phyloP scores from a whole-genome alignment of 148 eudicot species.

The Rhododendron ovatum region DNA sequence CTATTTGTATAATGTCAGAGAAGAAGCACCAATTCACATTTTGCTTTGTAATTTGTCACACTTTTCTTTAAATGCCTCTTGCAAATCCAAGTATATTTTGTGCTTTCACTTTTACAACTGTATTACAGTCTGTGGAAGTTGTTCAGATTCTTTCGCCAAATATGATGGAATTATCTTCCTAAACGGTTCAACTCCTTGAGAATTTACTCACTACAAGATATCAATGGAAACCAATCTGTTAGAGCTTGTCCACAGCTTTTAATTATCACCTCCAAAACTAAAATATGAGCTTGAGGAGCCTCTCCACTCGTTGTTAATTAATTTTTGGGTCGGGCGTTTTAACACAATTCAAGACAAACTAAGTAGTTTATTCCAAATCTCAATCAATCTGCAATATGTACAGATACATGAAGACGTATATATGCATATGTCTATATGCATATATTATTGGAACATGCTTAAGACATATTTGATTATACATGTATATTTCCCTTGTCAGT shows the following conservation, averaged over 20 bases:
- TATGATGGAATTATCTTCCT: neutral
- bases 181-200: neutral
- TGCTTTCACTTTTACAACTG: neutral
- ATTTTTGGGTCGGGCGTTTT: too few species aligned
- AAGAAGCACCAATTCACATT: neutral
- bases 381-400: neutral
- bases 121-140: neutral
- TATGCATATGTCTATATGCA: neutral
- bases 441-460: too few species aligned
- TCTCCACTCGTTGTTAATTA: neutral
- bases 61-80: neutral
- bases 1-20: neutral
- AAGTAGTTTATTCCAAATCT: neutral
- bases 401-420: neutral
- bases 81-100: neutral
- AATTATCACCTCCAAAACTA: neutral
- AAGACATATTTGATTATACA: too few species aligned
- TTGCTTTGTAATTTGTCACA: neutral
- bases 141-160: neutral
- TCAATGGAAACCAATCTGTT: neutral
- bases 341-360: neutral
- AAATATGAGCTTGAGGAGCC: neutral
- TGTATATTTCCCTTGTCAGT: neutral
- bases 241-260: neutral
- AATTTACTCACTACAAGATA: too few species aligned